Percentiles rank a stretch among this genome's conserved stretches.
phyloP scores from a whole-genome alignment of 1,139 yeast species.

The Taiozyma onychis region DNA sequence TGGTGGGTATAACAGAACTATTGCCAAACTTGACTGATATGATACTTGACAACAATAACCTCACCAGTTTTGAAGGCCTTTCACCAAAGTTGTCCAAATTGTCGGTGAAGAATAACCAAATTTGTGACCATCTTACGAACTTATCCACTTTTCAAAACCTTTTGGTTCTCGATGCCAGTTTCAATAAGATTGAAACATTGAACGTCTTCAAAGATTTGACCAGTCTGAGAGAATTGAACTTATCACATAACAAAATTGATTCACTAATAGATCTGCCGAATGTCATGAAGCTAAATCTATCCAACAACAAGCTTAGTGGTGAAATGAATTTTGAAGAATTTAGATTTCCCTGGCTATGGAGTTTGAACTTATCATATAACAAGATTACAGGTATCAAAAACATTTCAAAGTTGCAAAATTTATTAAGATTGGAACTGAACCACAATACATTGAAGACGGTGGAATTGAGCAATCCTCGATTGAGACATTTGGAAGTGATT shows the following conservation, averaged over 20 bases:
- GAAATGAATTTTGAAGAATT: slow-evolving; percentile 7
- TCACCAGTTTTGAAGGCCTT: slow-evolving; percentile 31
- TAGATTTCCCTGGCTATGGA: slow-evolving; percentile 8
- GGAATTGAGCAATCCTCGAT: neutral
- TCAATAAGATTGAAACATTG: slow-evolving; percentile 17
- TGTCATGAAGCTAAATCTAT: slow-evolving; percentile 15
- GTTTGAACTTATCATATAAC: slow-evolving; percentile 13
- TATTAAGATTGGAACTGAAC: slow-evolving; percentile 8
- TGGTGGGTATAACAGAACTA: slow-evolving; percentile 29
- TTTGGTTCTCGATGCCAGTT: slow-evolving; percentile 15
- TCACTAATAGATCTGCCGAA: slow-evolving; percentile 12
- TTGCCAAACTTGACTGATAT: slow-evolving; percentile 30
- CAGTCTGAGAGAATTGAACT: slow-evolving; percentile 13
- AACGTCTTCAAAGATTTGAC: slow-evolving; percentile 11
- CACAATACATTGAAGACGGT: slow-evolving; percentile 3
- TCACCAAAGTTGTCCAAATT: slow-evolving; percentile 26
- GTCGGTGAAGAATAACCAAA: slow-evolving; percentile 25
- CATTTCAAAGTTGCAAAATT: neutral
- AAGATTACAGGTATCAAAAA: slow-evolving; percentile 8
- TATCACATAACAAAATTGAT: slow-evolving; percentile 15
- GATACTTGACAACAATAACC: slow-evolving; percentile 27
- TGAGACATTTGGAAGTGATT: neutral
- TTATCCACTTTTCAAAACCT: slow-evolving; percentile 11
- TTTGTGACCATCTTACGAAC: slow-evolving; percentile 24
- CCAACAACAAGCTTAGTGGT: slow-evolving; percentile 14